A percentile compares a stretch with the other conserved stretches of the same genome.
phyloP scores from a whole-genome alignment of 208 protist genomes.

The Trichomonas gallinae region DNA sequence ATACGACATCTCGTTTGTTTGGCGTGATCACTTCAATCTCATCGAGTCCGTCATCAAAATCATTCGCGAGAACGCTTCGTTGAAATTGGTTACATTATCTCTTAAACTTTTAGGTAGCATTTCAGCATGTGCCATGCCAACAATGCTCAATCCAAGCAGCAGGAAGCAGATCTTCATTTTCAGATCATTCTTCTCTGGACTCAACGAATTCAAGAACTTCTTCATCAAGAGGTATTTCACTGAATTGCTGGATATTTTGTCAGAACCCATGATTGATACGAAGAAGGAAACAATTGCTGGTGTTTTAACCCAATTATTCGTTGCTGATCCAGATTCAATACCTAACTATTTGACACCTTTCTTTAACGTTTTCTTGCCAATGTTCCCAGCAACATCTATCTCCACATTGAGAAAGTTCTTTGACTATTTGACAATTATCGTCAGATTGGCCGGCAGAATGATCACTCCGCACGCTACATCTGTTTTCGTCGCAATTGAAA shows the following conservation, averaged over 20 bases:
- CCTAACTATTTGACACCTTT: background rate
- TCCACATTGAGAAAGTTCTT: background rate
- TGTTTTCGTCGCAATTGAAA: constrained; percentile 4
- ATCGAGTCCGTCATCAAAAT: background rate
- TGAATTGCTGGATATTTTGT: background rate
- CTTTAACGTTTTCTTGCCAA: background rate
- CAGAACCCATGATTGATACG: background rate
- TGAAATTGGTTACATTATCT: background rate
- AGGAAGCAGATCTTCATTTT: background rate
- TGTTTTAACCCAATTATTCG: background rate
- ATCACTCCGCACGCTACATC: background rate
- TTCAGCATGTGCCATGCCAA: background rate
- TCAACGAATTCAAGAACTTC: background rate
- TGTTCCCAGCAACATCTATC: background rate
- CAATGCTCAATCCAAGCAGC: background rate
- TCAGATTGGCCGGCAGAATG: background rate
- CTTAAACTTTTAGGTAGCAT: background rate
- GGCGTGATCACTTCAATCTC: background rate
- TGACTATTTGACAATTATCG: background rate
- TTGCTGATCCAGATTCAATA: background rate
- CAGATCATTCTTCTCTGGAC: background rate
- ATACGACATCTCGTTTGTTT: background rate
- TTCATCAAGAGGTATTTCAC: background rate
- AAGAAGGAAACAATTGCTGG: background rate
- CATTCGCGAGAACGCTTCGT: background rate